Evolutionary conservation across 352 stramenopile species (phyloP), one percentile per base, ranked within the genome.

Genomic region (Phytophthora cactorum): DNA sequence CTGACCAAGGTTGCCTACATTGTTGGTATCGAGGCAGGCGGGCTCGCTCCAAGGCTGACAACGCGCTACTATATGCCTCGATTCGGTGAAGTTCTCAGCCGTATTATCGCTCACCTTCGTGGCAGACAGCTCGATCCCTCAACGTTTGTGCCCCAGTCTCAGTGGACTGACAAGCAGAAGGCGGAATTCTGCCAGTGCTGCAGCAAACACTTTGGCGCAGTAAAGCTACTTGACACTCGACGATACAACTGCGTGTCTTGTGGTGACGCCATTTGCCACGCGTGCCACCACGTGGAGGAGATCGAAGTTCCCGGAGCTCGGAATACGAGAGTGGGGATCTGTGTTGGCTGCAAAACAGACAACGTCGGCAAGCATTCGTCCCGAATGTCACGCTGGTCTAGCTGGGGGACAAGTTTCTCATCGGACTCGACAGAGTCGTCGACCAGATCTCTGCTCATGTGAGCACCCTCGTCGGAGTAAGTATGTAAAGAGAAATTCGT

Each of bases 221-320:
- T 72, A 2, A 75, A 77, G 34, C 34, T 76, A 34, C 34, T 73
- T 4, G 69, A 74, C 43, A 72, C 52, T 43, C 67, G 67, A 17
- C 65, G 72, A 49, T 72, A 74, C 65, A 86, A 90, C 62, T 90
- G 81, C 58, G 67, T 74, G 7, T 63, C 69, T 3, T 90, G 78
- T 59, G 81, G 81, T 5, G 68, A 85, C 39, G 81, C 74, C 12
- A 76, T 90, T 46, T 90, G 81, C 53, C 64, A 73, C 14, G 56
- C 74, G 2, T 89, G 80, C 52, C 69, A 73, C 29, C 43, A 74
- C 32, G 57, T 75, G 1, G 73, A 79, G 45, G 55, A 67, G n/a
- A 63, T 86, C 28, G 65, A 84, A 36, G 27, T 86, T 11, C 62
- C 70, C 2, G 70, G 72, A 10, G 69, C 52, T 8, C 59, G 56